Evolutionary conservation across 306 rosid species (phyloP).

Genomic region (Abrus precatorius): DNA sequence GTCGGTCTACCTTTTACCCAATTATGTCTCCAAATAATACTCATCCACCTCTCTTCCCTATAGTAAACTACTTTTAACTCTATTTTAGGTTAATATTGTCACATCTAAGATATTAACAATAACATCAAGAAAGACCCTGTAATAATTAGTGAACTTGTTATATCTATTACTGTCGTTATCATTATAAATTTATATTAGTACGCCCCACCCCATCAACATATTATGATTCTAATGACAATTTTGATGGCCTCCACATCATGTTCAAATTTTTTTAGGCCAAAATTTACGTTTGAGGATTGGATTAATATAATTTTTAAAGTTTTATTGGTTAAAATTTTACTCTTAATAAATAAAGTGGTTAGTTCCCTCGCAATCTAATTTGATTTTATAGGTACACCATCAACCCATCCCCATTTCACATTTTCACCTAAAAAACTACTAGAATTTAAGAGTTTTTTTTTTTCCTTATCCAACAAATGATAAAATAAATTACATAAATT

Average conservation of each 20-base stretch:
- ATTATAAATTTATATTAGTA: neutral
- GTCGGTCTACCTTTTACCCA: constrained; percentile 49
- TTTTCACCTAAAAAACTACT: too few relatives aligned
- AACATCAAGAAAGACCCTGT: neutral
- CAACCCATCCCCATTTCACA: too few relatives aligned
- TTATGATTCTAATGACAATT: neutral
- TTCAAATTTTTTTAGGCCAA: neutral
- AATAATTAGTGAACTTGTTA: neutral
- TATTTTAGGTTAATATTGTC: constrained; percentile 47
- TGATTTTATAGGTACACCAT: too few relatives aligned
- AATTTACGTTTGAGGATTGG: too few relatives aligned
- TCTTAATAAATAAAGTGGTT: too few relatives aligned
- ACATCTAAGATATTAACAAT: constrained; percentile 23
- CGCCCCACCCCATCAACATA: neutral
- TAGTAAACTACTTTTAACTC: constrained; percentile 11
- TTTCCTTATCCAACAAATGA: too few relatives aligned
- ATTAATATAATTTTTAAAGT: too few relatives aligned
- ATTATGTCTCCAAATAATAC: constrained; percentile 46
- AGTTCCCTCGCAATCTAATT: too few relatives aligned
- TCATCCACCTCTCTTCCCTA: constrained; percentile 44
- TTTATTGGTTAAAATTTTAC: too few relatives aligned
- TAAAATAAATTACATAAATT: too few relatives aligned
- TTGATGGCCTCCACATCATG: neutral
- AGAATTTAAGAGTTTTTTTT: too few relatives aligned
- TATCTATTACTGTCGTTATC: neutral